A percentile compares a stretch with the other conserved stretches of the same genome.
Evolutionary conservation across 192 early-diverging fungal species (phyloP).

Genomic region (Coemansia sp.): DNA sequence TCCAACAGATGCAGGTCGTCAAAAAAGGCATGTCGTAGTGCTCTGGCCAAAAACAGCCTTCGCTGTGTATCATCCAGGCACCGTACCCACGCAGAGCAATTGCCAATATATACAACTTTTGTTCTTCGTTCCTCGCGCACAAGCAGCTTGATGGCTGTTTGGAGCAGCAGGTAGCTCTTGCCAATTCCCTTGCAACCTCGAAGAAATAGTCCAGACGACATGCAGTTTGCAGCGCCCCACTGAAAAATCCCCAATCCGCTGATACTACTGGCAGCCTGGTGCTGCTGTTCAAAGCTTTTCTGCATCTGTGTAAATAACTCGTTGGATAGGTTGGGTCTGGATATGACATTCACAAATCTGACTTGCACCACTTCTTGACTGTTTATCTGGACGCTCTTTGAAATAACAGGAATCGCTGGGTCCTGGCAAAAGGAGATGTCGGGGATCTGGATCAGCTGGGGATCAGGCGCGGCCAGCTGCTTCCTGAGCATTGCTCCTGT

Average conservation of each 20-base stretch:
- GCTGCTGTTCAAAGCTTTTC: conserved; percentile 2
- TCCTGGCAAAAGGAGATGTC: not conserved
- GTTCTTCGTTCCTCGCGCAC: not conserved
- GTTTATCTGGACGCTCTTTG: not conserved
- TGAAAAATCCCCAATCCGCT: not conserved
- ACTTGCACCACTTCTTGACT: no score
- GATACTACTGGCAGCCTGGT: not conserved
- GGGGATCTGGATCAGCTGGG: conserved; percentile 9
- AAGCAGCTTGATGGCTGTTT: conserved; percentile 17
- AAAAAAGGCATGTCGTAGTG: conserved; percentile 17
- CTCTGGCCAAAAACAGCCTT: conserved; percentile 15
- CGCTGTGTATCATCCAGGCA: conserved; percentile 2
- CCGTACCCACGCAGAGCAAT: conserved; percentile 15
- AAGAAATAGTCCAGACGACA: conserved; percentile 9
- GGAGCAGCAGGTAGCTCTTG: conserved; percentile 26
- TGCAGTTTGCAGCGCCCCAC: not conserved
- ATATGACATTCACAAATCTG: not conserved
- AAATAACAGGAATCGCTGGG: not conserved
- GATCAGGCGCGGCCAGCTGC: not conserved
- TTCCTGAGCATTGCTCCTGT: not conserved
- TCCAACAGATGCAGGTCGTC: conserved; percentile 10
- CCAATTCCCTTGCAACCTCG: conserved; percentile 36
- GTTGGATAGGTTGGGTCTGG: not conserved
- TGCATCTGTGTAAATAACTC: not conserved
- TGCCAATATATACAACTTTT: conserved; percentile 20